Evolutionary conservation across 2,329 filamentous ascomycete genomes (phyloP).

Genomic region (Polytolypa hystricis): DNA sequence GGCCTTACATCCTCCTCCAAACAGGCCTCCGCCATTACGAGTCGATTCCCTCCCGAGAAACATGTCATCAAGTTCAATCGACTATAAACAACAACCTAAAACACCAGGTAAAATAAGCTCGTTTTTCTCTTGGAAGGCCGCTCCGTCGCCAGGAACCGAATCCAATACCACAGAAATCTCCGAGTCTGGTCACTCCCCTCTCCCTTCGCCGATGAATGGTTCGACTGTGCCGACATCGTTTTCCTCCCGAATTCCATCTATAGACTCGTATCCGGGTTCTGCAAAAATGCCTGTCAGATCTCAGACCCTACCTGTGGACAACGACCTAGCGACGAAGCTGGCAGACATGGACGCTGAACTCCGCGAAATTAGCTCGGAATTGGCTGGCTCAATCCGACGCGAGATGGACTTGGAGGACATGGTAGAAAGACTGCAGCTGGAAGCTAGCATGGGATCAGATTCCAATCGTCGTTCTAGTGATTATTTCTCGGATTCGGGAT

Average conservation of each 20-base stretch:
- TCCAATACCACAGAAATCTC: slow-evolving; percentile 54
- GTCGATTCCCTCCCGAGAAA: slow-evolving; percentile 30
- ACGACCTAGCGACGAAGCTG: slow-evolving; percentile 47
- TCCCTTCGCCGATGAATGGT: slow-evolving; percentile 42
- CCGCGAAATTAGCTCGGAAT: slow-evolving; percentile 81
- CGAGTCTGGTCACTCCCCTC: slow-evolving; percentile 47
- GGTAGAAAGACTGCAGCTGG: slow-evolving; percentile 75
- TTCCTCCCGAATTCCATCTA: slow-evolving; percentile 13
- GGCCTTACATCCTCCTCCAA: slow-evolving; percentile 33
- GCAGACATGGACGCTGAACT: slow-evolving; percentile 91
- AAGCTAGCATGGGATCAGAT: slow-evolving; percentile 47
- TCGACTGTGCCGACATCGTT: slow-evolving; percentile 16
- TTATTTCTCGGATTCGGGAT: slow-evolving; percentile 94
- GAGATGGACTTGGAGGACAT: slow-evolving; percentile 97
- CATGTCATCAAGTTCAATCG: slow-evolving; percentile 23
- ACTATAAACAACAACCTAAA: slow-evolving; percentile 34
- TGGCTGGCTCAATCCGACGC: slow-evolving; percentile 82
- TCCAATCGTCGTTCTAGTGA: slow-evolving; percentile 74
- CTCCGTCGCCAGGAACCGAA: slow-evolving; percentile 43
- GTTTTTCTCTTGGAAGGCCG: slow-evolving; percentile 56
- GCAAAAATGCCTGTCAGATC: slow-evolving; percentile 32
- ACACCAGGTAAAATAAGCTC: slow-evolving; percentile 50
- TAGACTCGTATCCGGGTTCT: slow-evolving; percentile 34
- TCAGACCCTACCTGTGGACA: slow-evolving; percentile 31
- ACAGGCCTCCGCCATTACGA: slow-evolving; percentile 33